Conservation (phyloP, 495 filamentous ascomycete genomes). For the Chaetomium tenue region DNA sequence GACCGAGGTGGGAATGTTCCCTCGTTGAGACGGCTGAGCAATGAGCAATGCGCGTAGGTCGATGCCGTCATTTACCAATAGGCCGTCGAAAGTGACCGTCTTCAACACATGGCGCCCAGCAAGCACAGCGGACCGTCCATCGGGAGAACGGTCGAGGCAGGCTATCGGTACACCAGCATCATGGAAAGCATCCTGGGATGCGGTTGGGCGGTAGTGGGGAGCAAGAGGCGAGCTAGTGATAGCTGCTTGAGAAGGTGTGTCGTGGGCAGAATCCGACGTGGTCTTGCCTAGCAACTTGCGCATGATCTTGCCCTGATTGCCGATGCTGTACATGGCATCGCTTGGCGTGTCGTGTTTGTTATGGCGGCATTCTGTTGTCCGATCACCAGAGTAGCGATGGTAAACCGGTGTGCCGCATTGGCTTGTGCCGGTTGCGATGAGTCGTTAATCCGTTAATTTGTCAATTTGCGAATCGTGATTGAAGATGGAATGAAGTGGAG, state of each 20-base stretch:
- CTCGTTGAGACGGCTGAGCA: conserved; percentile 63
- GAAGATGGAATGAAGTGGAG: background rate
- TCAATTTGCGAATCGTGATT: background rate
- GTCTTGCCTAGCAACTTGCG: conserved; percentile 52
- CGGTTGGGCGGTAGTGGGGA: conserved; percentile 55
- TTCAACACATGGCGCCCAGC: conserved; percentile 83
- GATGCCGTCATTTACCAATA: conserved; percentile 69
- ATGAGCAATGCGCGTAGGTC: conserved; percentile 77
- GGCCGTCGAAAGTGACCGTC: conserved; percentile 69
- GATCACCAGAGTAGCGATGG: background rate
- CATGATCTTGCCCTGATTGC: conserved; percentile 52
- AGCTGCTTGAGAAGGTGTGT: conserved; percentile 29
- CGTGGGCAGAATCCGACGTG: conserved; percentile 38
- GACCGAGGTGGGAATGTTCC: conserved; percentile 48
- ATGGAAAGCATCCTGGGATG: conserved; percentile 72
- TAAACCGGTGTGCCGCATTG: background rate
- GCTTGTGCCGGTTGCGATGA: background rate
- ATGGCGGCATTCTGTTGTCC: conserved; percentile 7
- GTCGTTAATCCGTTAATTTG: no score
- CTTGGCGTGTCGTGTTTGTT: background rate
- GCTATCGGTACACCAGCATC: conserved; percentile 69
- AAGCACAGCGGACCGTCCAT: conserved; percentile 72
- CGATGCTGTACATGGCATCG: conserved; percentile 35
- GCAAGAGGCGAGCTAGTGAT: conserved; percentile 43
- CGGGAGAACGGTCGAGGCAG: conserved; percentile 74